phyloP scores from a whole-genome alignment of 192 early-diverging fungal species.

The Geosiphon pyriformis region DNA sequence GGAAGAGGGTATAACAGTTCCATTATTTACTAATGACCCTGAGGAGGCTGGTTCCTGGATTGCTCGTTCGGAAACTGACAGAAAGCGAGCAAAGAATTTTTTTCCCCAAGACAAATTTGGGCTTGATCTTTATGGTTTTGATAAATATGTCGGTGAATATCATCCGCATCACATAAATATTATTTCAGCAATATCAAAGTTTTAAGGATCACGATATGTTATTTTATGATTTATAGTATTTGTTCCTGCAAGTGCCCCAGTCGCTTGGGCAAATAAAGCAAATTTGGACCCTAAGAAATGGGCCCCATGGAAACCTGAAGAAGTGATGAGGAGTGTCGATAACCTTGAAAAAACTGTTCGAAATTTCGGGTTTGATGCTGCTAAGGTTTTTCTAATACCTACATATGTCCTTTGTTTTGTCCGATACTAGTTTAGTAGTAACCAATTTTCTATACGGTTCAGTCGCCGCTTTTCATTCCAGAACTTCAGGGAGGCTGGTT shows the following conservation, averaged over 20 bases:
- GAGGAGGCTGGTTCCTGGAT: slow-evolving; percentile 65
- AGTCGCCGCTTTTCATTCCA: slow-evolving; percentile 69
- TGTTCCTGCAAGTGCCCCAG: slow-evolving; percentile 47
- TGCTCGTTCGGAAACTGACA: slow-evolving; percentile 31
- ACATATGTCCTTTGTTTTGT: no score
- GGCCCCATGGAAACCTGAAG: slow-evolving; percentile 51
- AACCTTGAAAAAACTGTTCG: slow-evolving; percentile 60
- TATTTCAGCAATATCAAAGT: no score
- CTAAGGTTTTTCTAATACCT: slow-evolving; percentile 31
- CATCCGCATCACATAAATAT: not conserved
- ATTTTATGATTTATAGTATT: slow-evolving; percentile 37
- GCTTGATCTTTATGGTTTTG: slow-evolving; percentile 73
- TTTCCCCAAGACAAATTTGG: slow-evolving; percentile 51
- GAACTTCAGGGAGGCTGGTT: slow-evolving; percentile 81
- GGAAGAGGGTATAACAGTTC: slow-evolving; percentile 69
- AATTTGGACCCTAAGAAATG: slow-evolving; percentile 36
- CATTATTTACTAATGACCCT: slow-evolving; percentile 83
- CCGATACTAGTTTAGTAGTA: no score
- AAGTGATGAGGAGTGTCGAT: slow-evolving; percentile 48
- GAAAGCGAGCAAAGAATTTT: slow-evolving; percentile 9
- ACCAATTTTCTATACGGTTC: not conserved
- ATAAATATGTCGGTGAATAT: slow-evolving; percentile 65
- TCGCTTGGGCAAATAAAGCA: slow-evolving; percentile 39
- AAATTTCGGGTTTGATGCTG: slow-evolving; percentile 61
- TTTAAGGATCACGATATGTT: no score